Conservation (phyloP, 2,329 filamentous ascomycete species). For the Apiospora hydei region DNA sequence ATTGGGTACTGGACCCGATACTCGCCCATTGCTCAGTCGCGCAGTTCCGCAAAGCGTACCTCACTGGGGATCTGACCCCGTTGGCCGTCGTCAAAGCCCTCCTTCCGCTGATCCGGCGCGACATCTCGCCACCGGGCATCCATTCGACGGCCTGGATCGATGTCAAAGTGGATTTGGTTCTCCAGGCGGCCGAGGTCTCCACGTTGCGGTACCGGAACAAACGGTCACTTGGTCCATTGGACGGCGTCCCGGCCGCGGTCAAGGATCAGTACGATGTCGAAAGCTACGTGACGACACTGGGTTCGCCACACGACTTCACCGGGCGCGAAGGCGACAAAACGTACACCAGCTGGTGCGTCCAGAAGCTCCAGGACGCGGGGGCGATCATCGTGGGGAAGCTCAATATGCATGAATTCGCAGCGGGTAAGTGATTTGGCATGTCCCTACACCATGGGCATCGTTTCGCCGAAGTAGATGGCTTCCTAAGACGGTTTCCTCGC, state of each 20-base stretch:
- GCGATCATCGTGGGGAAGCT: slow-evolving; percentile 75
- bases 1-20: neutral
- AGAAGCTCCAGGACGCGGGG: slow-evolving; percentile 73
- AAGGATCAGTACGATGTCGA: slow-evolving; percentile 81
- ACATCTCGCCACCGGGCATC: too few species aligned
- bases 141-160: neutral
- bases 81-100: neutral
- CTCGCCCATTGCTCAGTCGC: neutral
- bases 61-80: neutral
- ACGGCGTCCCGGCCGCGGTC: slow-evolving; percentile 76
- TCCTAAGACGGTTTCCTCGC: neutral
- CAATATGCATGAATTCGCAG: slow-evolving; percentile 79
- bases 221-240: slow-evolving; percentile 67
- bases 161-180: slow-evolving; percentile 47
- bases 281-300: slow-evolving; percentile 73
- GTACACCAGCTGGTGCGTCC: slow-evolving; percentile 70
- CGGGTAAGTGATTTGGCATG: slow-evolving; percentile 53
- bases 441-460: slow-evolving; percentile 33
- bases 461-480: neutral
- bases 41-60: neutral
- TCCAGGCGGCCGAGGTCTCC: slow-evolving; percentile 53
- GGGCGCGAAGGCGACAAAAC: slow-evolving; percentile 45
- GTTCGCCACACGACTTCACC: slow-evolving; percentile 67
- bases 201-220: slow-evolving; percentile 58
- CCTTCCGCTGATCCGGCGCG: neutral